These are phyloP conservation scores for Entomortierella lignicola DNA, from an alignment of 192 early-diverging fungal species.

Conservation along the genomic window DNA sequence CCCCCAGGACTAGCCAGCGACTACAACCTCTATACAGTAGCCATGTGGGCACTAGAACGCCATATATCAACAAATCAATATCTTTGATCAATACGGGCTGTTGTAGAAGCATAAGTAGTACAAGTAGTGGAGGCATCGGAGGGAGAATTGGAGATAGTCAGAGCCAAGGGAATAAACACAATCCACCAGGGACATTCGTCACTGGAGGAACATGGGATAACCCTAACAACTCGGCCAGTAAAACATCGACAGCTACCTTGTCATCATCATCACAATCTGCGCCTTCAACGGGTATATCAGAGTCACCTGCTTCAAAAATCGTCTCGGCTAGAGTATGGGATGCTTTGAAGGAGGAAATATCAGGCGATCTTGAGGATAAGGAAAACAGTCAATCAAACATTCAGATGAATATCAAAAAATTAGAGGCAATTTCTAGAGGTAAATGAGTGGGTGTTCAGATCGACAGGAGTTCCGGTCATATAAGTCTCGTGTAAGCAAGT, in stretches of 20 bases:
- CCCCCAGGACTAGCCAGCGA: background rate
- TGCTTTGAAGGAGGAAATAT: slow-evolving; percentile 1
- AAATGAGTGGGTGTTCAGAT: background rate
- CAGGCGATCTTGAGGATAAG: background rate
- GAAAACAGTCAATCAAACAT: slow-evolving; percentile 37
- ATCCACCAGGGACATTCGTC: slow-evolving; percentile 8
- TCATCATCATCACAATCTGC: too few species aligned
- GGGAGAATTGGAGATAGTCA: background rate
- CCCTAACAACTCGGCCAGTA: too few species aligned
- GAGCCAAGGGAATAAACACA: background rate
- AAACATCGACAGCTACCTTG: background rate
- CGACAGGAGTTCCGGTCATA: background rate
- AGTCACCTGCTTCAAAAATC: background rate
- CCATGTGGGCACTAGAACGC: too few species aligned
- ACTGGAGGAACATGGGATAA: slow-evolving; percentile 17
- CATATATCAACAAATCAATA: background rate
- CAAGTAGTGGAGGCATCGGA: background rate
- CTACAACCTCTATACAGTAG: background rate
- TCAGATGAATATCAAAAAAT: slow-evolving; percentile 37
- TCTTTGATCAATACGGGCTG: background rate
- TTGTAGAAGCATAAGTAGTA: slow-evolving; percentile 5
- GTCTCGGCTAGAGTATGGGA: slow-evolving; percentile 22
- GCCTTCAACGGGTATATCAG: too few species aligned
- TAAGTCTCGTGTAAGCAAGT: too few species aligned
- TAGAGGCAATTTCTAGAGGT: slow-evolving; percentile 48